phyloP scores from a whole-genome alignment of 176 grass and related monocot genomes.

The Aegilops speltoides region DNA sequence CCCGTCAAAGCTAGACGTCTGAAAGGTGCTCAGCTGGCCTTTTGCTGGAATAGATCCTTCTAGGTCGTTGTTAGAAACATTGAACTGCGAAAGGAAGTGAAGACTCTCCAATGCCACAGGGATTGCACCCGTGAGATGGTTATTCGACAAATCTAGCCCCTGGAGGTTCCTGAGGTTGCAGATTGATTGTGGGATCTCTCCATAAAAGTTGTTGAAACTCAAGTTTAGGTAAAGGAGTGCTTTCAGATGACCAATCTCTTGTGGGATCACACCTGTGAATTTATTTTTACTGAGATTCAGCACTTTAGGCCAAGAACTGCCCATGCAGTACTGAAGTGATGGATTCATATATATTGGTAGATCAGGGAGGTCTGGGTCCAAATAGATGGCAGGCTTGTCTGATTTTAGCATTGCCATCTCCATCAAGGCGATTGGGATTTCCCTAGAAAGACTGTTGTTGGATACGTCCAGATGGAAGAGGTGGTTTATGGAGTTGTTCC shows the following conservation, averaged over 20 bases:
- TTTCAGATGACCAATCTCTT: not conserved
- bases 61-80: constrained; percentile 20
- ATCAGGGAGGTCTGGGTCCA: not conserved
- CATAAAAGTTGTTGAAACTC: constrained; percentile 8
- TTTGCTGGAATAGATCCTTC: constrained; percentile 12
- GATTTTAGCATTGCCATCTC: not conserved
- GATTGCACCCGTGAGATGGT: constrained; percentile 7
- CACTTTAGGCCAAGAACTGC: not conserved
- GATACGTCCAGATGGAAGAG: not conserved
- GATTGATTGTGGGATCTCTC: constrained; percentile 15
- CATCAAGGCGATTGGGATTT: not conserved
- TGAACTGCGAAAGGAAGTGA: constrained; percentile 19
- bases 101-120: not conserved
- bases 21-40: constrained; percentile 25
- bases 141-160: constrained; percentile 17
- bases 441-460: not conserved
- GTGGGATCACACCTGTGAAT: not conserved
- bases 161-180: constrained; percentile 9
- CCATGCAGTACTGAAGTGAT: not conserved
- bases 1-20: not conserved
- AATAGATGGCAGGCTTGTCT: not conserved
- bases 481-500: not conserved
- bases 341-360: not conserved
- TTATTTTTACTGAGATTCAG: not conserved
- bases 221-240: too few species aligned